phyloP scores from a whole-genome alignment of 495 filamentous ascomycete genomes.

The Evernia prunastri region DNA sequence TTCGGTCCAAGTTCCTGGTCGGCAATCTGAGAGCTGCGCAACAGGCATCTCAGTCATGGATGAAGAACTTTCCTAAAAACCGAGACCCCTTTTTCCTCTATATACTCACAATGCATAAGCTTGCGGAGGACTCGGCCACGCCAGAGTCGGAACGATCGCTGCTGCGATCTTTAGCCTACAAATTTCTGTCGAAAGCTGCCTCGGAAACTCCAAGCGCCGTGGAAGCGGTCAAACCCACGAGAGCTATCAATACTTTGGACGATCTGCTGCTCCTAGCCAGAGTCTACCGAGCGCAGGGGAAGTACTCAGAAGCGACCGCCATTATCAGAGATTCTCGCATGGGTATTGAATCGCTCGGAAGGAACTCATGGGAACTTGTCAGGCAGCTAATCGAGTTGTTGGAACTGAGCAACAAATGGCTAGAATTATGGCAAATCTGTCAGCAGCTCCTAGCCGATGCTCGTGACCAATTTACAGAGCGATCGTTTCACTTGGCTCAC shows the following conservation, averaged over 20 bases:
- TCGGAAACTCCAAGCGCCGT: conserved; percentile 39
- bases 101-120: conserved; percentile 45
- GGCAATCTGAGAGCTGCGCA: conserved; percentile 54
- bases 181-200: conserved; percentile 52
- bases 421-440: conserved; percentile 39
- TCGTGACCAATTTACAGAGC: conserved; percentile 20
- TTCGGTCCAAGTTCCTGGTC: conserved; percentile 41
- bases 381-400: conserved; percentile 41
- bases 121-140: conserved; percentile 33
- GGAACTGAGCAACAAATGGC: conserved; percentile 43
- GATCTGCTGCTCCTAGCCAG: conserved; percentile 51
- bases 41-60: conserved; percentile 36
- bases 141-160: conserved; percentile 47
- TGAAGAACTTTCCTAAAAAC: conserved; percentile 50
- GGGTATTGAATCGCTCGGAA: conserved; percentile 41
- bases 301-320: conserved; percentile 42
- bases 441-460: conserved; percentile 36
- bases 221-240: conserved; percentile 38
- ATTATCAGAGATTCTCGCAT: conserved; percentile 47
- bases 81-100: conserved; percentile 55
- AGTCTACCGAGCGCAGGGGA: conserved; percentile 43
- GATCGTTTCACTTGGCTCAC: background rate
- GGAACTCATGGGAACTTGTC: conserved; percentile 47
- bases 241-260: conserved; percentile 48
- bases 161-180: conserved; percentile 52